A percentile compares a stretch with the other conserved stretches of the same genome.
phyloP scores from a whole-genome alignment of 225 moss, liverwort and hornwort species.

The Bryoerythrophyllum caledonicum region DNA sequence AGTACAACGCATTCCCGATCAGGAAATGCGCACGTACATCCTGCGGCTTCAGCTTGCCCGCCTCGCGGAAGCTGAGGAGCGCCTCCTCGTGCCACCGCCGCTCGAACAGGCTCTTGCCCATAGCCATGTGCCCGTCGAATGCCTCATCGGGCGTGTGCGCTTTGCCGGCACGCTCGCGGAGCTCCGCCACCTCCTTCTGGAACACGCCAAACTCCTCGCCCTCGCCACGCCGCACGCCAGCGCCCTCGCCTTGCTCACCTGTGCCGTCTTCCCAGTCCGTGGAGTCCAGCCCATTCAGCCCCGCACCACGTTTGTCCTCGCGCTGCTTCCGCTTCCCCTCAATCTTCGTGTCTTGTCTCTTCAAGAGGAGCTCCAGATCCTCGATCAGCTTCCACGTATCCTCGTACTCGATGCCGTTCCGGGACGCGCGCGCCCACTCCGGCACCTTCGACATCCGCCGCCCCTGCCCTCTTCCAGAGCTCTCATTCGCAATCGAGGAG shows the following conservation, averaged over 20 bases:
- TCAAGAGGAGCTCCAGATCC: slow-evolving; percentile 68
- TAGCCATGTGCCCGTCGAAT: slow-evolving; percentile 93
- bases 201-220: slow-evolving; percentile 72
- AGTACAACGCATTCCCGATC: slow-evolving; percentile 86
- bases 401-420: slow-evolving; percentile 78
- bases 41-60: slow-evolving; percentile 68
- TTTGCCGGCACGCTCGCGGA: slow-evolving; percentile 62
- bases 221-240: slow-evolving; percentile 48
- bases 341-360: slow-evolving; percentile 70
- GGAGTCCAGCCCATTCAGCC: slow-evolving; percentile 48
- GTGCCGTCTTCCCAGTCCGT: slow-evolving; percentile 55
- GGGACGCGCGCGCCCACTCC: slow-evolving; percentile 82
- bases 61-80: slow-evolving; percentile 61
- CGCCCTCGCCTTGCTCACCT: slow-evolving; percentile 53
- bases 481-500: slow-evolving; percentile 62
- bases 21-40: slow-evolving; percentile 87
- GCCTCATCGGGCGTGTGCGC: slow-evolving; percentile 72
- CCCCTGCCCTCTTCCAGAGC: slow-evolving; percentile 33
- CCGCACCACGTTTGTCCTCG: slow-evolving; percentile 73
- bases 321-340: slow-evolving; percentile 81
- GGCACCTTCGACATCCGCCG: slow-evolving; percentile 72
- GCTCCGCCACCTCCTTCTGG: slow-evolving; percentile 51
- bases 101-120: slow-evolving; percentile 87
- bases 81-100: slow-evolving; percentile 86
- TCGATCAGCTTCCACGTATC: slow-evolving; percentile 83